Evolutionary conservation across 148 eudicot species (phyloP), one percentile per base, ranked within the genome.

Genomic region (Drosera capensis): DNA sequence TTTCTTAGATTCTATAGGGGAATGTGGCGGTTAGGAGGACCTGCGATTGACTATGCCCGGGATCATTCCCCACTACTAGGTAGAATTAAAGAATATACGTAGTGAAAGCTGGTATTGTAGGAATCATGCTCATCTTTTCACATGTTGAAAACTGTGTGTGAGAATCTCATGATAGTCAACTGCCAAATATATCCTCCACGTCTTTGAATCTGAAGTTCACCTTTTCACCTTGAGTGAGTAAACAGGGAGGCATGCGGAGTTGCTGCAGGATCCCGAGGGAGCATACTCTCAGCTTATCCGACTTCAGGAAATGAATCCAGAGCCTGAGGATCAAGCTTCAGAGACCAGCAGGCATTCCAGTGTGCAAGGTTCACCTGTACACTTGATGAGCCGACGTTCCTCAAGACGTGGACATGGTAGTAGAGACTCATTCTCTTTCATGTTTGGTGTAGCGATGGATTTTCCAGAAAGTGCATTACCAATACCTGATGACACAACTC

Each of bases 201-300:
- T n/a, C n/a, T n/a, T n/a, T n/a, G n/a, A n/a, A n/a, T n/a, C n/a
- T n/a, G n/a, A n/a, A n/a, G n/a, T n/a, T n/a, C n/a, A n/a, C n/a
- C n/a, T n/a, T n/a, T n/a, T n/a, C n/a, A n/a, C n/a, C n/a, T n/a
- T n/a, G n/a, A n/a, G n/a, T n/a, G n/a, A n/a, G n/a, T n/a, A n/a
- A n/a, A n/a, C 40, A 48, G 52, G 45, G 34, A 51, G 9, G 39
- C 34, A 38, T 23, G 14, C 35, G 8, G 55, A 51, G 5, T 18
- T 51, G 45, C 45, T 51, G 3, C 16, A 38, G 55, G 55, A 51
- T 11, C 55, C 45, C 3, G 55, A 51, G 39, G 55, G 55, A 3
- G 44, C 55, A 37, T 51, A 51, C 55, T 51, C 45, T 37, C 55
- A 51, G 45, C 55, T 51, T 1, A 38, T 51, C 15, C 16, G 15